Evolutionary conservation across 2,329 filamentous ascomycete species (phyloP).

Genomic region (Fusarium abutilonis): DNA sequence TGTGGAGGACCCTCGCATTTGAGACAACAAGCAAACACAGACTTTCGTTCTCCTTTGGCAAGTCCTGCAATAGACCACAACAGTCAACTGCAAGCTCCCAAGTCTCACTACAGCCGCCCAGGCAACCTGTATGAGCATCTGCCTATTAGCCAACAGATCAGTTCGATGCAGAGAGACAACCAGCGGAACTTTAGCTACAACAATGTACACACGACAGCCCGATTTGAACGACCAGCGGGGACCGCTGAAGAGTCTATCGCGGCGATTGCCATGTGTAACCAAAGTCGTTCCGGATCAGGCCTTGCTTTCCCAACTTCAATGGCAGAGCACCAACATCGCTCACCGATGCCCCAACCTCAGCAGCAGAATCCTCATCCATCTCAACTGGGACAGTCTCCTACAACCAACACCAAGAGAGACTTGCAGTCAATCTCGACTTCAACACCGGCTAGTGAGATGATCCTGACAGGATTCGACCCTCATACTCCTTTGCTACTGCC

Average conservation of each 20-base stretch:
- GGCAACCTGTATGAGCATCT: constrained; percentile 14
- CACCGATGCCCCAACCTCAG: not conserved
- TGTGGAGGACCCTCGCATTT: constrained; percentile 1
- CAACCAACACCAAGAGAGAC: not conserved
- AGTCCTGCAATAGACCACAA: not conserved
- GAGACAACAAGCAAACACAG: constrained; percentile 5
- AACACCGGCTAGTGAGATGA: not conserved
- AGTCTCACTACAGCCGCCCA: not conserved
- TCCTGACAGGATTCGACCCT: not conserved
- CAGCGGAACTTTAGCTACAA: constrained; percentile 5
- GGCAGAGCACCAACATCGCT: not conserved
- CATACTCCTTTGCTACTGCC: constrained; percentile 9
- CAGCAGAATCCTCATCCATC: not conserved
- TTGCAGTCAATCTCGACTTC: not conserved
- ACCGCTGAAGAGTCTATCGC: constrained; percentile 32
- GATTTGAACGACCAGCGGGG: constrained; percentile 19
- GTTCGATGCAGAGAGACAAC: not conserved
- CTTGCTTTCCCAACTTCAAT: not conserved
- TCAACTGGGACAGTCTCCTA: not conserved
- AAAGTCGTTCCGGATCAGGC: not conserved
- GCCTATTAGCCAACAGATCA: not conserved
- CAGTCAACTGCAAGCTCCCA: not conserved
- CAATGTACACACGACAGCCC: constrained; percentile 9
- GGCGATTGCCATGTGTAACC: constrained; percentile 1
- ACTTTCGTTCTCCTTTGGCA: not conserved